Evolutionary conservation across 176 grass and related monocot species (phyloP), one percentile per base, ranked within the genome.

Genomic region (Cocos nucifera): DNA sequence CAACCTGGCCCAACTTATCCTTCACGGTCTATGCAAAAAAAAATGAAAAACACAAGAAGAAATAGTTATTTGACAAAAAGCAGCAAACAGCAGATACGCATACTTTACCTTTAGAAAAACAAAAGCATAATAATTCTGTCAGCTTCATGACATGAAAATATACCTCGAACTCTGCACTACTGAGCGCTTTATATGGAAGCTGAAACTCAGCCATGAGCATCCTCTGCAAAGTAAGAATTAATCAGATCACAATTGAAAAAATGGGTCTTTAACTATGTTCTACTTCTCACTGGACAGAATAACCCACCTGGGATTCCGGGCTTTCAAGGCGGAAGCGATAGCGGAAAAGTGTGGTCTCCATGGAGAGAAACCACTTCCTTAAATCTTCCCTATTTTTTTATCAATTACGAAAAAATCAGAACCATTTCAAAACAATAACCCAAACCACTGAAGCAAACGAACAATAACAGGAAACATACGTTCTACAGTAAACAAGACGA

Each of bases 401-500:
- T 12, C 15, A 56, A n/a, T 22, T 5, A 28, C 56, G 57, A 26
- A 29, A 14, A 54, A 18, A 54, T 64, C 65, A 61, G 53, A 17
- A 17, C 16, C 57, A 50, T 44, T 56, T 44, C 49, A 66, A 62
- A 1, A 63, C 23, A 58, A 76, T 70, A 16, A 64, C 15, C 51
- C 22, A 83, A 57, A 28, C 5, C 26, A 6, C 10, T 12, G 9
- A 2, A 44, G 21, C 20, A 69, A 60, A 64, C 14, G 35, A 3
- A 50, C 39, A 77, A 50, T 15, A 50, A 25, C 19, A 15, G 56
- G 25, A 78, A 73, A 55, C 86, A 21, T 83, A 97, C 93, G 87
- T 87, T 85, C 93, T 85, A 78, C 93, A 97, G 49, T 97, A 97
- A n/a, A 97, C 93, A 54, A 91, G 93, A 60, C 93, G 87, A 54